Evolutionary conservation across 2,329 filamentous ascomycete genomes (phyloP), one percentile per base, ranked within the genome.

Genomic region (Alternaria novae-zelandiae): DNA sequence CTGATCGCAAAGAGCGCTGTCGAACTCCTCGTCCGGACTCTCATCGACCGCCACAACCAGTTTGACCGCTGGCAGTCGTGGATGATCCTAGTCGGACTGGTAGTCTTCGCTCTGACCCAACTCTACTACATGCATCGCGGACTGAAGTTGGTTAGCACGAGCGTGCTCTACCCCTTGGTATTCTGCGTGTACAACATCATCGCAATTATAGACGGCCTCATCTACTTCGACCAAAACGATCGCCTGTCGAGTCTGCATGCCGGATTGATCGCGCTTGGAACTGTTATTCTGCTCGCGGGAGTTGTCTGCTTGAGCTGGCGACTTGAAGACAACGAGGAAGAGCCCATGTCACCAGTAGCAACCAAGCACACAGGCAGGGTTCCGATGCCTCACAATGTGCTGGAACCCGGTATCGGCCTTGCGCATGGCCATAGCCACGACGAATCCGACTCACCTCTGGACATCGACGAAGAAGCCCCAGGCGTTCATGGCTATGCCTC

Each of bases 181-280:
- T 99, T 99, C 82, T 99, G 96, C 85, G 89, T 98, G 68, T 99
- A 98, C 86, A 99, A 99, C 85, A 97, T 99, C 75, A 94, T 98
- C 75, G 96, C 96, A 69, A 99, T 99, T 71, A 85, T 98, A 70
- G 96, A 99, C 81, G 96, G 96, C 30, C 86, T 99, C 70, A 97
- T 99, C 73, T 99, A 98, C 82, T 99, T 98, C 82, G 87, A 91
- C 72, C 96, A 99, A 81, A 91, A 91, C 57, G 90, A 93, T 68
- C 86, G 92, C 59, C 88, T 99, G 66, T 89, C 90, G 15, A 85
- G 89, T 1, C 81, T 96, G 3, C 90, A 93, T 74, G 95, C 92
- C 15, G 88, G 89, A 41, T 86, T 96, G 61, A 97, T 98, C 66
- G 88, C 94, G 0, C 80, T 99, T 2, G 96, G 96, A 11, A 98